These are phyloP conservation scores for Senna siamea DNA, from an alignment of 306 rosid genomes.

Conservation along the genomic window DNA sequence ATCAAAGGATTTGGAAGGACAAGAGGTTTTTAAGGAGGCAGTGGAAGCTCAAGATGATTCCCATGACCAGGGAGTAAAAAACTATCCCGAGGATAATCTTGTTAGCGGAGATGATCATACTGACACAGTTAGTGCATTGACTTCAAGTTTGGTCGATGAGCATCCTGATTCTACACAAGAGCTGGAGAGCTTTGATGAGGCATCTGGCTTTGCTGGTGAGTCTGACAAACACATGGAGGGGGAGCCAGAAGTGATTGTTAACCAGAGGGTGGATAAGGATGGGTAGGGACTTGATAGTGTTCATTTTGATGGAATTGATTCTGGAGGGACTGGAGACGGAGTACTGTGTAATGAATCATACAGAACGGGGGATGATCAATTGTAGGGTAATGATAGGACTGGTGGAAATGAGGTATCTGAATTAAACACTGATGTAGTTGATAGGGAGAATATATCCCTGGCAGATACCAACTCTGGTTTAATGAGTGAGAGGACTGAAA, in stretches of 20 bases:
- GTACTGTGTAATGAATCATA: slow-evolving; percentile 34
- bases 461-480: slow-evolving; percentile 38
- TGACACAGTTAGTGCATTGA: slow-evolving; percentile 19
- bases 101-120: slow-evolving; percentile 22
- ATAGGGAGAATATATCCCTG: slow-evolving; percentile 38
- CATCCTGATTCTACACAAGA: slow-evolving; percentile 37
- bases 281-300: slow-evolving; percentile 12
- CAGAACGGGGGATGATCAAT: slow-evolving; percentile 29
- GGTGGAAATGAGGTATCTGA: slow-evolving; percentile 47
- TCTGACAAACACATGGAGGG: slow-evolving; percentile 1
- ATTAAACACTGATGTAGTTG: slow-evolving; percentile 37
- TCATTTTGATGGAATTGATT: slow-evolving; percentile 44
- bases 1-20: slow-evolving; percentile 49
- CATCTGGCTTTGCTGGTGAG: slow-evolving; percentile 41
- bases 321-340: slow-evolving; percentile 45
- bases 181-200: slow-evolving; percentile 56
- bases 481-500: slow-evolving; percentile 42
- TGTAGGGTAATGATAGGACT: slow-evolving; percentile 36
- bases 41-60: slow-evolving; percentile 40
- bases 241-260: slow-evolving; percentile 20
- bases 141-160: slow-evolving; percentile 37
- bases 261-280: slow-evolving; percentile 27
- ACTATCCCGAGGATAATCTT: slow-evolving; percentile 10
- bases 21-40: slow-evolving; percentile 70
- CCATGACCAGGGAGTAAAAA: slow-evolving; percentile 34